A percentile compares a stretch with the other conserved stretches of the same genome.
phyloP scores from a whole-genome alignment of 306 rosid genomes.

The Cicer judaicum region DNA sequence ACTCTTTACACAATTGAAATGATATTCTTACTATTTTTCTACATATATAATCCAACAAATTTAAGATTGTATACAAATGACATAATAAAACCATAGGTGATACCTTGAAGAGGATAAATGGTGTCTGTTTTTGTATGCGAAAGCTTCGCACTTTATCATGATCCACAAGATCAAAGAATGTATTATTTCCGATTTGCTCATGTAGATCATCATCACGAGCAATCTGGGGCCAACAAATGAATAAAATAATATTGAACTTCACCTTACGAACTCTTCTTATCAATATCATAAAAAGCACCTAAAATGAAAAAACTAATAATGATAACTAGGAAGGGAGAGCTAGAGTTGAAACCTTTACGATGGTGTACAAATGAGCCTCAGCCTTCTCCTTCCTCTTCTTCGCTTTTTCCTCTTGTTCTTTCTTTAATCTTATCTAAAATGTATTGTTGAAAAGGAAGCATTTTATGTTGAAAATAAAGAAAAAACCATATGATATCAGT shows the following conservation, averaged over 20 bases:
- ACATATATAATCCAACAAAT: not conserved
- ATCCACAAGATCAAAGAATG: constrained; percentile 92
- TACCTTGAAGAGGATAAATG: constrained; percentile 82
- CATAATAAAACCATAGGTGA: constrained; percentile 18
- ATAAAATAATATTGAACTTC: not conserved
- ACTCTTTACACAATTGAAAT: too few species aligned
- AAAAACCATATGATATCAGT: constrained; percentile 25
- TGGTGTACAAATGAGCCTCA: constrained; percentile 87
- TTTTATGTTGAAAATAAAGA: constrained; percentile 18
- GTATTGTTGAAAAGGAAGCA: constrained; percentile 19
- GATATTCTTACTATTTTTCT: too few species aligned
- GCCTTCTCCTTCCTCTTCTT: constrained; percentile 83
- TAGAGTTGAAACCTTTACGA: constrained; percentile 65
- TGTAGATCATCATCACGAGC: constrained; percentile 81
- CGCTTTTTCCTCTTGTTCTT: constrained; percentile 91
- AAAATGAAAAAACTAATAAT: not conserved
- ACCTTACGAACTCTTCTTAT: constrained; percentile 2
- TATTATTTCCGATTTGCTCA: constrained; percentile 81
- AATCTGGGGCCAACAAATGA: constrained; percentile 58
- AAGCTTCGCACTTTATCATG: constrained; percentile 92
- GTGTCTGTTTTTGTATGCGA: constrained; percentile 71
- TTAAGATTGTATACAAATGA: constrained; percentile 9
- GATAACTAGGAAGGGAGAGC: constrained; percentile 1
- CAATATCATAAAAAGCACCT: constrained; percentile 26
- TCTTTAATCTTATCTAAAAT: constrained; percentile 78